These are phyloP conservation scores for Linnemannia hyalina DNA, from an alignment of 192 early-diverging fungal genomes.

Conservation along the genomic window DNA sequence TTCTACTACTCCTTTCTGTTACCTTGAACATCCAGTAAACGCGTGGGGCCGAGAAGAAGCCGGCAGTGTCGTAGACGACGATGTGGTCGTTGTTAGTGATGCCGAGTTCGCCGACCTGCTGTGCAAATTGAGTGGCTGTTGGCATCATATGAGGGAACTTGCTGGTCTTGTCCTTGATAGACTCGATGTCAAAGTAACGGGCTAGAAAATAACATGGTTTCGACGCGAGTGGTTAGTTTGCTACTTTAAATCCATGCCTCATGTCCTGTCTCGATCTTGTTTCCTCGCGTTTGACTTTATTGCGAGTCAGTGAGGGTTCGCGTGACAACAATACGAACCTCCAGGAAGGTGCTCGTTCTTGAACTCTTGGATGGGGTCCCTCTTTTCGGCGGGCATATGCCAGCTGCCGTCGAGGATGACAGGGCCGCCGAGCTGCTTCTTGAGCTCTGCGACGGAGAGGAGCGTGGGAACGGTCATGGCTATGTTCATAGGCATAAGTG, in stretches of 20 bases:
- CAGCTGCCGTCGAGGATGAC: constrained; percentile 93
- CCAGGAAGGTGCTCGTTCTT: constrained; percentile 63
- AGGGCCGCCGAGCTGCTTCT: constrained; percentile 68
- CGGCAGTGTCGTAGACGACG: constrained; percentile 89
- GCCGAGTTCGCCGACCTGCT: constrained; percentile 80
- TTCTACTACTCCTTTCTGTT: constrained; percentile 53
- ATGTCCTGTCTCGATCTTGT: neutral
- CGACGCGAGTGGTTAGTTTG: neutral
- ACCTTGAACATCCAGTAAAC: constrained; percentile 96
- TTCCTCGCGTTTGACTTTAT: neutral
- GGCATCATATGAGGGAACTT: constrained; percentile 95
- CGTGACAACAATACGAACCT: constrained; percentile 5
- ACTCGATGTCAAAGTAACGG: constrained; percentile 94
- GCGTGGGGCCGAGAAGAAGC: constrained; percentile 85
- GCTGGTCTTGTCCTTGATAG: constrained; percentile 77
- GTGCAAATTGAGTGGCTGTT: constrained; percentile 74
- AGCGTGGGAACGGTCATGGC: constrained; percentile 50
- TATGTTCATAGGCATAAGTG: constrained; percentile 5
- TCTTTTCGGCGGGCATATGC: constrained; percentile 85
- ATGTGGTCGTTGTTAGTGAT: constrained; percentile 87
- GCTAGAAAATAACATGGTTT: constrained; percentile 55
- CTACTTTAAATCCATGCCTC: too few species aligned
- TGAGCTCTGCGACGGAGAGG: constrained; percentile 38
- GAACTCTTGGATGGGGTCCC: constrained; percentile 81
- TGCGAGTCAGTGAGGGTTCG: neutral